phyloP scores from a whole-genome alignment of 257 asterid genomes.

The Prunella vulgaris region DNA sequence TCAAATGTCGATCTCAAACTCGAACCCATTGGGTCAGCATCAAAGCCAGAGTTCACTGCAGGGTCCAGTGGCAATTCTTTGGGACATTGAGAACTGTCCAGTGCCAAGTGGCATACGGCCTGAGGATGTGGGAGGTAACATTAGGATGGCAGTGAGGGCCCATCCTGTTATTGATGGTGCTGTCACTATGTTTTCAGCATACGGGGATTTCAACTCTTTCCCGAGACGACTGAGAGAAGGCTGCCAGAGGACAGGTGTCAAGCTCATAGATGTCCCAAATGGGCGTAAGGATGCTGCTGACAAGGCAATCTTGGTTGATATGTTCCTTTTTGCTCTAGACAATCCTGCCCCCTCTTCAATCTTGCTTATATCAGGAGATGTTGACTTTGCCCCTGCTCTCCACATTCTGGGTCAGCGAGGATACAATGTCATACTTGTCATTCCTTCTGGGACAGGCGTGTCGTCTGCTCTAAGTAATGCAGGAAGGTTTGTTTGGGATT shows the following conservation, averaged over 20 bases:
- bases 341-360: constrained; percentile 88
- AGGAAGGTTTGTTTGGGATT: constrained; percentile 89
- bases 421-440: constrained; percentile 72
- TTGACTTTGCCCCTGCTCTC: constrained; percentile 93
- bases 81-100: constrained; percentile 99
- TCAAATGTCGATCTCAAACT: constrained; percentile 26
- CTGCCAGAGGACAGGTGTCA: constrained; percentile 93
- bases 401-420: constrained; percentile 96
- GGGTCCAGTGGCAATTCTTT: constrained; percentile 75
- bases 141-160: constrained; percentile 71
- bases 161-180: constrained; percentile 76
- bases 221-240: constrained; percentile 90
- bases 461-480: constrained; percentile 88
- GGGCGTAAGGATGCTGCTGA: constrained; percentile 97
- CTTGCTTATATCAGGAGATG: constrained; percentile 93
- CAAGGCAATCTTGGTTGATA: constrained; percentile 87
- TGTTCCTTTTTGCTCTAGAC: constrained; percentile 95
- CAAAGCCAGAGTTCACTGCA: constrained; percentile 22
- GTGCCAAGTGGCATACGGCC: constrained; percentile 85
- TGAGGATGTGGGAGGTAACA: constrained; percentile 85
- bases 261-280: constrained; percentile 82
- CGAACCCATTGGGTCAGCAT: constrained; percentile 21
- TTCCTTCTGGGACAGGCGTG: constrained; percentile 63
- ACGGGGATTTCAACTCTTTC: constrained; percentile 77
- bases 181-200: constrained; percentile 77